A percentile compares a stretch with the other conserved stretches of the same genome.
Evolutionary conservation across 2,329 filamentous ascomycete genomes (phyloP).

Genomic region (Botrytis tulipae): DNA sequence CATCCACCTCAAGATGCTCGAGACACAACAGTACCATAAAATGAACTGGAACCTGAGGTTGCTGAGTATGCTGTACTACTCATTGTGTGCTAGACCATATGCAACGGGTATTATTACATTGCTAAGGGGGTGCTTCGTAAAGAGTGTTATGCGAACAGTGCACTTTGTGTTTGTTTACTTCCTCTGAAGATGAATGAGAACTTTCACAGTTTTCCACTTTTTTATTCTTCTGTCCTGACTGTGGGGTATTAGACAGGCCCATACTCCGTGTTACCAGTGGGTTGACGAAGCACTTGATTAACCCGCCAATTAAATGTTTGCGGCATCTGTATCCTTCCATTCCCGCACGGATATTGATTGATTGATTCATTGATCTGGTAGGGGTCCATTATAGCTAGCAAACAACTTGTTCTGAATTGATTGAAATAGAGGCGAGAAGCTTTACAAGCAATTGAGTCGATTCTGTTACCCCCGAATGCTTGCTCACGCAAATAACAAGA

Average conservation of each 20-base stretch:
- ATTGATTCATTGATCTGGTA: slow-evolving; percentile 7
- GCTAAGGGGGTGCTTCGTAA: background rate
- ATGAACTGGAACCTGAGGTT: background rate
- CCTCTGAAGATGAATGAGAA: background rate
- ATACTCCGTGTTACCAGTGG: background rate
- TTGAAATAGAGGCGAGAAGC: background rate
- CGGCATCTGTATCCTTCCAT: slow-evolving; percentile 19
- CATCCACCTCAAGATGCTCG: background rate
- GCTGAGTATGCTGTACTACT: background rate
- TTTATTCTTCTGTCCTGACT: slow-evolving; percentile 4
- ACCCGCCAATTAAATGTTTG: slow-evolving; percentile 12
- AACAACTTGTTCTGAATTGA: slow-evolving; percentile 3
- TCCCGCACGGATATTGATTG: slow-evolving; percentile 1
- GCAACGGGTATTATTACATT: background rate
- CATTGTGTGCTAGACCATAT: background rate
- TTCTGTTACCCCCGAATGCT: background rate
- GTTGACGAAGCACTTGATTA: slow-evolving; percentile 1
- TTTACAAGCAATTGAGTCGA: background rate
- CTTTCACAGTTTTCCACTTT: background rate
- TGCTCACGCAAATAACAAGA: background rate
- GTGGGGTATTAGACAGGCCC: background rate
- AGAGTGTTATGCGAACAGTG: slow-evolving; percentile 5
- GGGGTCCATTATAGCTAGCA: slow-evolving; percentile 4
- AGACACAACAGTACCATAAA: background rate
- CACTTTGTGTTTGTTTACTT: slow-evolving; percentile 14